These are phyloP conservation scores for Orychophragmus violaceus DNA, from an alignment of 345 rosid species.

Conservation along the genomic window DNA sequence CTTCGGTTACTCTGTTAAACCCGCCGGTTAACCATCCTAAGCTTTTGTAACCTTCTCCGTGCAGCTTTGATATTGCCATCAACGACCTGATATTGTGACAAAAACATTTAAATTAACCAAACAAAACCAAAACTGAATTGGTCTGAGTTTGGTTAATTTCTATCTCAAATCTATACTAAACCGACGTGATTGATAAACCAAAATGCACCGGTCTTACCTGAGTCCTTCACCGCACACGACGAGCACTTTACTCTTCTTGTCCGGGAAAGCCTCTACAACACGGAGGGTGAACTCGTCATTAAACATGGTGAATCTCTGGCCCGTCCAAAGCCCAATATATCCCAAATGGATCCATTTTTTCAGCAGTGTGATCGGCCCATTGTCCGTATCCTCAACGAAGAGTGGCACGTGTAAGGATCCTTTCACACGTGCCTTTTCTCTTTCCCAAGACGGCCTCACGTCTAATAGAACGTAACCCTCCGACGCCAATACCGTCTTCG, in stretches of 20 bases:
- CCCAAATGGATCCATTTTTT: constrained; percentile 96
- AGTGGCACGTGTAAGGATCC: constrained; percentile 79
- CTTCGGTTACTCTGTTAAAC: constrained; percentile 54
- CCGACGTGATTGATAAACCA: background rate
- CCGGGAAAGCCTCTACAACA: constrained; percentile 51
- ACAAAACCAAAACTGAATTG: background rate
- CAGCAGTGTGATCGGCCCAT: constrained; percentile 58
- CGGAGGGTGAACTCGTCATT: constrained; percentile 52
- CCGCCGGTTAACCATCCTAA: constrained; percentile 87
- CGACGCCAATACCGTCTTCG: constrained; percentile 38
- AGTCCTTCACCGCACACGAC: constrained; percentile 96
- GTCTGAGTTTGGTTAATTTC: background rate
- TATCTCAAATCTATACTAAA: background rate
- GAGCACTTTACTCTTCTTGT: constrained; percentile 56
- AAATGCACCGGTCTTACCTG: constrained; percentile 34
- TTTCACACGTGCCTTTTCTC: constrained; percentile 65
- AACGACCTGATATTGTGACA: constrained; percentile 38
- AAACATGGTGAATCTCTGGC: constrained; percentile 67
- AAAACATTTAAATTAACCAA: background rate
- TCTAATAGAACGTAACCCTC: constrained; percentile 60
- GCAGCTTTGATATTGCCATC: constrained; percentile 55
- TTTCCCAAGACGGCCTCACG: constrained; percentile 80
- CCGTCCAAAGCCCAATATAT: constrained; percentile 90
- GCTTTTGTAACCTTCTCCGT: constrained; percentile 55
- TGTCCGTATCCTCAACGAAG: constrained; percentile 63